Evolutionary conservation across 257 asterid species (phyloP).

Genomic region (Orobanche coerulescens): DNA sequence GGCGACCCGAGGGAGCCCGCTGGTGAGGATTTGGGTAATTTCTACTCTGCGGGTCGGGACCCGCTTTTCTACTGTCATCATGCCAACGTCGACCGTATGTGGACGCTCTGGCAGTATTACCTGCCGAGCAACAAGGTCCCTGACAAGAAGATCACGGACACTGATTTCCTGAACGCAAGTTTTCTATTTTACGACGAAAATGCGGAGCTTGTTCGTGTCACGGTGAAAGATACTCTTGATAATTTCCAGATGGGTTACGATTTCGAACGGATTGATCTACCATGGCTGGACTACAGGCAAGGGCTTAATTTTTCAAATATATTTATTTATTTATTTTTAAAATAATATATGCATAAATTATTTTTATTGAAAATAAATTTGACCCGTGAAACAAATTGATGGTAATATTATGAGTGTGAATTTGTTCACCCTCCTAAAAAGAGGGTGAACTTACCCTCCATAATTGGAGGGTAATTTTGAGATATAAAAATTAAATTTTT

Average conservation of each 20-base stretch:
- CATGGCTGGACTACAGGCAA: constrained; percentile 32
- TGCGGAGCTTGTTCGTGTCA: constrained; percentile 36
- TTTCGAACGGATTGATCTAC: constrained; percentile 31
- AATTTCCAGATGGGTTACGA: constrained; percentile 33
- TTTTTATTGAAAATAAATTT: too few species aligned
- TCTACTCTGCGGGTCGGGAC: constrained; percentile 49
- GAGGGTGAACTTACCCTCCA: too few species aligned
- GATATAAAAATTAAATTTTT: too few species aligned
- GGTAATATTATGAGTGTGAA: too few species aligned
- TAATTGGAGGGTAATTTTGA: too few species aligned
- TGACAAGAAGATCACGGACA: constrained; percentile 25
- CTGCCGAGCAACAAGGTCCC: constrained; percentile 21
- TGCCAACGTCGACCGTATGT: constrained; percentile 44
- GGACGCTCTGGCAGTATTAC: constrained; percentile 41
- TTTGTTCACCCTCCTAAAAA: too few species aligned
- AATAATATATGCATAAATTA: too few species aligned
- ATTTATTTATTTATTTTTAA: too few species aligned
- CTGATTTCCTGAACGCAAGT: constrained; percentile 42
- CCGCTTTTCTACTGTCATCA: constrained; percentile 47
- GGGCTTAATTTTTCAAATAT: too few species aligned
- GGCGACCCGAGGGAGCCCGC: constrained; percentile 34
- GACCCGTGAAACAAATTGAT: too few species aligned
- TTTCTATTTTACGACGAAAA: constrained; percentile 54
- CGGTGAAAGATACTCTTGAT: constrained; percentile 31
- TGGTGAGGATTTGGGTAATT: constrained; percentile 34